Conservation (phyloP, 257 asterid species). For the Przewalskia tangutica region DNA sequence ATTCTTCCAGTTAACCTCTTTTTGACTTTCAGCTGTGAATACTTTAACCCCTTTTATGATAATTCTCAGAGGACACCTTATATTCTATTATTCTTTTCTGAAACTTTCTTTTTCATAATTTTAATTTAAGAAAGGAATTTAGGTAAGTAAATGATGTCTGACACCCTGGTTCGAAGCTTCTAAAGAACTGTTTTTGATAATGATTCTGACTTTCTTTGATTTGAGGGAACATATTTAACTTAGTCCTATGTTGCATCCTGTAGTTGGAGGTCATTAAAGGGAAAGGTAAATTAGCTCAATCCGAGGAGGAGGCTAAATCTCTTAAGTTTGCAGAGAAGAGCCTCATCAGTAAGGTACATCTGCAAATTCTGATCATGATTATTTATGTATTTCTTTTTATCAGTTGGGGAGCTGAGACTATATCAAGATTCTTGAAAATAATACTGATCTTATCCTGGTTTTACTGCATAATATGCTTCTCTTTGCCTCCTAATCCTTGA, state of each 20-base stretch:
- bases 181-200: background rate
- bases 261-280: constrained; percentile 62
- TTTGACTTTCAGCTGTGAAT: background rate
- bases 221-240: background rate
- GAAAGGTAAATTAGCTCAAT: constrained; percentile 57
- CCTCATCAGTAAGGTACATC: constrained; percentile 67
- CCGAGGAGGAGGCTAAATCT: constrained; percentile 75
- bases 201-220: background rate
- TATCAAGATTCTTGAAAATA: background rate
- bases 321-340: constrained; percentile 68
- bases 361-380: background rate
- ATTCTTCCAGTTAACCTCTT: background rate
- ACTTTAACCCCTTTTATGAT: background rate
- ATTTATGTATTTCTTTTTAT: background rate
- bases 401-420: background rate
- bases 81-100: background rate
- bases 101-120: background rate
- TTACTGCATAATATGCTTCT: background rate
- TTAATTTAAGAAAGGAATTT: background rate
- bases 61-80: background rate
- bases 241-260: constrained; percentile 3
- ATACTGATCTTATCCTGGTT: background rate
- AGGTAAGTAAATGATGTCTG: background rate
- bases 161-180: background rate
- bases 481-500: background rate